phyloP scores from a whole-genome alignment of 768 basidiomycete species.

The Mycena filopes region DNA sequence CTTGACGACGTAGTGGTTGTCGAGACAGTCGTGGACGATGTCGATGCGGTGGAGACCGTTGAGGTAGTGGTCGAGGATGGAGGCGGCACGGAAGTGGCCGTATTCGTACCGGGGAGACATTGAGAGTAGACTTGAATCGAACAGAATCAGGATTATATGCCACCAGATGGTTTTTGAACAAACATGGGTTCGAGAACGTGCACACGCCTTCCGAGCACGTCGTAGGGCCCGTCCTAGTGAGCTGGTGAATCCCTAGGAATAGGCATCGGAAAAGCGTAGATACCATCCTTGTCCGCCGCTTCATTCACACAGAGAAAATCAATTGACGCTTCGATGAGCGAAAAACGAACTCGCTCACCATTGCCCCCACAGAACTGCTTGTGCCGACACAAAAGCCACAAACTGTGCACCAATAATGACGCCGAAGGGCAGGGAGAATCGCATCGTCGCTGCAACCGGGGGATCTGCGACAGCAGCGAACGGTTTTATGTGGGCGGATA shows the following conservation, averaged over 20 bases:
- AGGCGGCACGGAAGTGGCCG: conserved; percentile 35
- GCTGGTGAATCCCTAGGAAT: not conserved
- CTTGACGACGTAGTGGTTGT: conserved; percentile 40
- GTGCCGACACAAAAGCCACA: conserved; percentile 12
- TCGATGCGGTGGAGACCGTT: not conserved
- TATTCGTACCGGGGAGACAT: conserved; percentile 55
- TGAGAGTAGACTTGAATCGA: conserved; percentile 57
- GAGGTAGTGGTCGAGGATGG: conserved; percentile 9
- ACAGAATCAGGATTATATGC: not conserved
- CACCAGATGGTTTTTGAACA: conserved; percentile 18
- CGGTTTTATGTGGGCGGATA: conserved; percentile 24
- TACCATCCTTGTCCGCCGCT: conserved; percentile 63
- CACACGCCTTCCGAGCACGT: conserved; percentile 60
- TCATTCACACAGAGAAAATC: not conserved
- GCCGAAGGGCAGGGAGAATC: not conserved
- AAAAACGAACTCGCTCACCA: not conserved
- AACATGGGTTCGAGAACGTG: conserved; percentile 56
- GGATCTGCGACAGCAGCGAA: not conserved
- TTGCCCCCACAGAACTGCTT: conserved; percentile 15
- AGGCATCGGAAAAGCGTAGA: conserved; percentile 18
- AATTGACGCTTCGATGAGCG: not conserved
- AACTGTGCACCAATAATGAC: conserved; percentile 7
- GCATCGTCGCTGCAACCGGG: conserved; percentile 17
- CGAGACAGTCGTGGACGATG: not conserved
- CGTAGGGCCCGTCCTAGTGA: conserved; percentile 57